These are phyloP conservation scores for Leersia perrieri DNA, from an alignment of 176 grass and related monocot species.

Conservation along the genomic window DNA sequence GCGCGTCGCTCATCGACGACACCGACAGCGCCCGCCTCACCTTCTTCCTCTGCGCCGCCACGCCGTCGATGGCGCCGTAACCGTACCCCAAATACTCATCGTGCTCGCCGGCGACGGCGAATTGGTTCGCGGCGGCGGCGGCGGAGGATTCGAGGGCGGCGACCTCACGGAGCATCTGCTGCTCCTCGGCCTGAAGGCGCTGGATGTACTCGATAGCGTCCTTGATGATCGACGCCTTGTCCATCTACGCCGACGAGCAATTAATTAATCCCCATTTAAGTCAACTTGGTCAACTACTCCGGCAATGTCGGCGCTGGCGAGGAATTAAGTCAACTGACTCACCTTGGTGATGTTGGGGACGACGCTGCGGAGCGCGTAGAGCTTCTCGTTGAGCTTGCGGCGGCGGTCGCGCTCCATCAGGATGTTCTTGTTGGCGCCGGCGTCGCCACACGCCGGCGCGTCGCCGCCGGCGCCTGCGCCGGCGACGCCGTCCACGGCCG, in stretches of 20 bases:
- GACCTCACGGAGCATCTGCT: conserved; percentile 41
- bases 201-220: conserved; percentile 93
- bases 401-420: conserved; percentile 67
- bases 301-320: neutral
- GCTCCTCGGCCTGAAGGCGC: conserved; percentile 74
- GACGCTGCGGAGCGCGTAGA: conserved; percentile 70
- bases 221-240: conserved; percentile 92
- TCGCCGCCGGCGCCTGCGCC: neutral
- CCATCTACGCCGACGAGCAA: conserved; percentile 53
- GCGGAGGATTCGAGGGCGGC: conserved; percentile 25
- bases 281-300: neutral
- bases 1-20: conserved; percentile 22
- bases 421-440: conserved; percentile 48
- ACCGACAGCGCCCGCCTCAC: conserved; percentile 30
- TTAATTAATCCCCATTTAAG: neutral
- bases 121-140: neutral
- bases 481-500: neutral
- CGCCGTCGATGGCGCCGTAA: neutral
- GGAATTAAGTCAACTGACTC: neutral
- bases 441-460: neutral
- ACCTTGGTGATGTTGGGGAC: conserved; percentile 92
- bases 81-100: neutral
- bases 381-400: conserved; percentile 75
- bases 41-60: conserved; percentile 32
- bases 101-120: neutral